Evolutionary conservation across 2,329 filamentous ascomycete genomes (phyloP).

Genomic region (Elsinoe arachidis): DNA sequence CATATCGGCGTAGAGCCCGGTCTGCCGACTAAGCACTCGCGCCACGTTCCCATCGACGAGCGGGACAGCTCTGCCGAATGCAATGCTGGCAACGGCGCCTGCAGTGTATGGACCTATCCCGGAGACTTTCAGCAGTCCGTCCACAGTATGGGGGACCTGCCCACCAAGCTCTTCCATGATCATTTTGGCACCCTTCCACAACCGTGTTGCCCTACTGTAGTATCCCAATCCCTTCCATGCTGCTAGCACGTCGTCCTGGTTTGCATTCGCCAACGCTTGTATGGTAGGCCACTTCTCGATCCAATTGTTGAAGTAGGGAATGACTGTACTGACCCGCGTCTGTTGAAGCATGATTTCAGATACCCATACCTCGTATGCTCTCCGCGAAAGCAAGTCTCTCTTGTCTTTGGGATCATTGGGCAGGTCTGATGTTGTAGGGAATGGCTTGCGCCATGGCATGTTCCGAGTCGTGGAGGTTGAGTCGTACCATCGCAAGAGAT

Average conservation of each 20-base stretch:
- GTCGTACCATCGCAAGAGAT: constrained; percentile 1
- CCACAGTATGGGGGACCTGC: neutral
- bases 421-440: neutral
- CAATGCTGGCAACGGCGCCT: constrained; percentile 6
- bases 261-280: neutral
- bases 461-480: constrained; percentile 1
- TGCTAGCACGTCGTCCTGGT: constrained; percentile 2
- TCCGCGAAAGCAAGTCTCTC: neutral
- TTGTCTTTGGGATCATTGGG: neutral
- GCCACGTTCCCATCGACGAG: constrained; percentile 6
- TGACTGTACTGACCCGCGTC: constrained; percentile 7
- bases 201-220: neutral
- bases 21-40: neutral
- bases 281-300: constrained; percentile 8
- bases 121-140: neutral
- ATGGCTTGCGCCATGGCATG: constrained; percentile 8
- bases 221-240: constrained; percentile 7
- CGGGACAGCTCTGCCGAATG: neutral
- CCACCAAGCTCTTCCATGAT: constrained; percentile 1
- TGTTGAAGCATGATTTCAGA: constrained; percentile 10
- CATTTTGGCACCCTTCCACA: constrained; percentile 2
- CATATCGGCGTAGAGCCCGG: constrained; percentile 1
- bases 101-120: constrained; percentile 1
- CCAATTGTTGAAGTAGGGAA: constrained; percentile 9
- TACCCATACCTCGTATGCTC: constrained; percentile 8